Percentiles rank a stretch among this genome's conserved stretches.
Conservation (phyloP, 2,329 filamentous ascomycete species). For the Penicillium carneum region DNA sequence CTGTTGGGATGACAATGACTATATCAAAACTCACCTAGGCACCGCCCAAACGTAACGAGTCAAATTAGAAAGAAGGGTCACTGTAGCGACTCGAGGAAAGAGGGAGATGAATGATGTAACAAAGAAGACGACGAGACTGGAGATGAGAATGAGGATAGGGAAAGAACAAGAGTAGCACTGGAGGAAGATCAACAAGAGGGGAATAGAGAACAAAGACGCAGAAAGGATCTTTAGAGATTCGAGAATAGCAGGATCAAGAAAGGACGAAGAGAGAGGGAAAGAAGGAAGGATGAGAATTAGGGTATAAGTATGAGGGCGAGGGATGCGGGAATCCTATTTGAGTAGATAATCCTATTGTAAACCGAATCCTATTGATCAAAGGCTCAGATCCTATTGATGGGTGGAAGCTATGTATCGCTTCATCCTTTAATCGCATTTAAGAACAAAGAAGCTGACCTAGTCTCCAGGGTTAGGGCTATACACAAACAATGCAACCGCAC, state of each 20-base stretch:
- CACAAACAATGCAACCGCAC: not conserved
- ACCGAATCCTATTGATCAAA: not conserved
- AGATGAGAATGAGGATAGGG: not conserved
- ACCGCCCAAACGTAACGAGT: not conserved
- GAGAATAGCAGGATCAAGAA: not conserved
- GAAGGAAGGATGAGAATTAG: not conserved
- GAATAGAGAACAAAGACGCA: not conserved
- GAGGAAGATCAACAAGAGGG: not conserved
- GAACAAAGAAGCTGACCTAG: slow-evolving; percentile 4
- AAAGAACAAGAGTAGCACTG: not conserved
- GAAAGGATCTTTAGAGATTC: not conserved
- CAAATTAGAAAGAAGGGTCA: not conserved
- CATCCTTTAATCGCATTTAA: not conserved
- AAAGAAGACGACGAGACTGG: not conserved
- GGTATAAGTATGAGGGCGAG: not conserved
- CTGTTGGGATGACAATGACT: not conserved
- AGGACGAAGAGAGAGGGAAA: not conserved
- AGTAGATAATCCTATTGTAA: slow-evolving; percentile 1
- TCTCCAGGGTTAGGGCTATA: slow-evolving; percentile 8
- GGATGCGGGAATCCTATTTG: not conserved
- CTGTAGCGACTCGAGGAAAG: not conserved
- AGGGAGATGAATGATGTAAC: not conserved
- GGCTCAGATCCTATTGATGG: not conserved
- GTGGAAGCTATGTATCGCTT: not conserved
- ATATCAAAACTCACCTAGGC: not conserved